Evolutionary conservation across 192 early-diverging fungal genomes (phyloP).

Genomic region (Oehlia diaphana): DNA sequence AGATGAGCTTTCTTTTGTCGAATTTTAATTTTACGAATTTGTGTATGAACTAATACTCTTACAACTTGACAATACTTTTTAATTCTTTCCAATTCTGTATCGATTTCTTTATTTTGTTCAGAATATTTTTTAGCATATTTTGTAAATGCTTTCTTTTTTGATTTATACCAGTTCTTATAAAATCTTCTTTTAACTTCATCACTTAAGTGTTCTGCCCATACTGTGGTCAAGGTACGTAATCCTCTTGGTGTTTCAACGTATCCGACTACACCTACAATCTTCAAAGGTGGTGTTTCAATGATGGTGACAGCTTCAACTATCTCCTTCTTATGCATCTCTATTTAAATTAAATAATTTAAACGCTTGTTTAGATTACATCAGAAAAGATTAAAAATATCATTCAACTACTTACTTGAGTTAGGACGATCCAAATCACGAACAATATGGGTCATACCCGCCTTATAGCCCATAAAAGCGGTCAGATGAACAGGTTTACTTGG

Average conservation of each 20-base stretch:
- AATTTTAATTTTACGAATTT: conserved; percentile 91
- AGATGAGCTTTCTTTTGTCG: conserved; percentile 99
- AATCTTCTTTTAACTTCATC: conserved; percentile 99
- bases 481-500: conserved; percentile 91
- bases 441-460: conserved; percentile 99
- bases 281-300: conserved; percentile 97
- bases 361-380: background rate
- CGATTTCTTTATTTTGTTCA: conserved; percentile 83
- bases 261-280: conserved; percentile 98
- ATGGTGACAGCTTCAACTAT: conserved; percentile 99
- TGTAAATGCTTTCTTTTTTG: conserved; percentile 99
- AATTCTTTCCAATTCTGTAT: conserved; percentile 94
- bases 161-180: conserved; percentile 99
- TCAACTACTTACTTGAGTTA: conserved; percentile 75
- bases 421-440: conserved; percentile 99
- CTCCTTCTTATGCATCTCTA: conserved; percentile 99
- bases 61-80: conserved; percentile 99
- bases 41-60: conserved; percentile 97
- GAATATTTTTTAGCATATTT: conserved; percentile 98
- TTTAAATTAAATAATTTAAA: conserved; percentile 6
- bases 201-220: conserved; percentile 98
- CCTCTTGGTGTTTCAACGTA: conserved; percentile 99
- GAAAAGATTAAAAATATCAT: background rate
- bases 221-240: conserved; percentile 96
- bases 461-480: conserved; percentile 99